phyloP scores from a whole-genome alignment of 2,329 filamentous ascomycete species.

The Colletotrichum abscissum region DNA sequence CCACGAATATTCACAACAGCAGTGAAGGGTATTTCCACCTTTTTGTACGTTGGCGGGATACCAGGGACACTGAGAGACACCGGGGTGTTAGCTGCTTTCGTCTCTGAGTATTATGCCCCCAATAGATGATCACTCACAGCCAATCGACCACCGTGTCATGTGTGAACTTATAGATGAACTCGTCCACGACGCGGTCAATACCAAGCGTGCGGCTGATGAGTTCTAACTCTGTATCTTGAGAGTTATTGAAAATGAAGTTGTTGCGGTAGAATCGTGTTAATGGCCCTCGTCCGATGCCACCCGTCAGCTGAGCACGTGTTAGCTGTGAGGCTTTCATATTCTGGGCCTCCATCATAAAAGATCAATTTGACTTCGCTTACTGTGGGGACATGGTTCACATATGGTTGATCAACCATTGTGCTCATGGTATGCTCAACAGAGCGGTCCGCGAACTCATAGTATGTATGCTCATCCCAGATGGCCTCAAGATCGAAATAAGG shows the following conservation, averaged over 20 bases:
- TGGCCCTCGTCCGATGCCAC: conserved; percentile 73
- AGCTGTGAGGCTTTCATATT: conserved; percentile 44
- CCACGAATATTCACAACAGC: no score
- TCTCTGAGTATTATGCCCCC: no score
- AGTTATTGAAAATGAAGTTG: conserved; percentile 66
- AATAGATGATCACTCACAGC: no score
- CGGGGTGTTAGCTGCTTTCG: no score
- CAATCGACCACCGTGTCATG: conserved; percentile 55
- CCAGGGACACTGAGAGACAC: no score
- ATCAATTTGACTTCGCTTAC: no score
- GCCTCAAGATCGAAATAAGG: conserved; percentile 74
- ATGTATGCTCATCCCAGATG: conserved; percentile 83
- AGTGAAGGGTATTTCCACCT: no score
- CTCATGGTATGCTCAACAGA: conserved; percentile 79
- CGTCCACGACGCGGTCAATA: conserved; percentile 77
- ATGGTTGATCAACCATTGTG: conserved; percentile 82
- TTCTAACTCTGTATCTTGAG: conserved; percentile 73
- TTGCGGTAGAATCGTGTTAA: conserved; percentile 74
- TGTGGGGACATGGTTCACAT: conserved; percentile 68
- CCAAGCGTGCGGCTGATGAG: conserved; percentile 78
- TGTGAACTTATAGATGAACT: conserved; percentile 75
- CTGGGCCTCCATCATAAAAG: no score
- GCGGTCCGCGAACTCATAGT: conserved; percentile 75
- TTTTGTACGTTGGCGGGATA: no score
- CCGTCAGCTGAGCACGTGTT: conserved; percentile 59